Percentiles rank a stretch among this genome's conserved stretches.
These are phyloP conservation scores for Penicillium sp. DNA, from an alignment of 2,329 filamentous ascomycete genomes.

Conservation along the genomic window DNA sequence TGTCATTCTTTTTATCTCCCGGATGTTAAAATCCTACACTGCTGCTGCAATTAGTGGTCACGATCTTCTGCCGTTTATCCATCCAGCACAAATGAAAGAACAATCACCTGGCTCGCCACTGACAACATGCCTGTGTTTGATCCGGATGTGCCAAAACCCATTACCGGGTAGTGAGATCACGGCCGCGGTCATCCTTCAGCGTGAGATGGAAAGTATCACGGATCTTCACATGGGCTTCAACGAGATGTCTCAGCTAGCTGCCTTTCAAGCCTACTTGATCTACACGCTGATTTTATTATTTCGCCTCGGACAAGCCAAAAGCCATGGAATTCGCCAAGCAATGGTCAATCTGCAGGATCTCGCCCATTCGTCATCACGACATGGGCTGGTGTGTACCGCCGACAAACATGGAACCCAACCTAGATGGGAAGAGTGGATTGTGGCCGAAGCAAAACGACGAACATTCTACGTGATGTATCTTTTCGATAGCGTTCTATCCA, in stretches of 20 bases:
- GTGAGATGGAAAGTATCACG: slow-evolving; percentile 43
- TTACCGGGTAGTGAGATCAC: slow-evolving; percentile 31
- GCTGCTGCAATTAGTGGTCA: slow-evolving; percentile 33
- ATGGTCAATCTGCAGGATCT: slow-evolving; percentile 49
- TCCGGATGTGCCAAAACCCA: slow-evolving; percentile 39
- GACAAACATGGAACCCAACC: slow-evolving; percentile 41
- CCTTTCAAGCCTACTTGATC: slow-evolving; percentile 49
- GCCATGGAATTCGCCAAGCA: slow-evolving; percentile 34
- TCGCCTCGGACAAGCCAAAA: slow-evolving; percentile 25
- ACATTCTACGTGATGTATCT: slow-evolving; percentile 51
- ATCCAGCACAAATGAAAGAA: slow-evolving; percentile 34
- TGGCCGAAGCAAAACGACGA: slow-evolving; percentile 49
- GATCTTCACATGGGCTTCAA: slow-evolving; percentile 18
- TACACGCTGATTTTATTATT: slow-evolving; percentile 48
- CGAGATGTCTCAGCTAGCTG: slow-evolving; percentile 34
- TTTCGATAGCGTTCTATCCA: slow-evolving; percentile 47
- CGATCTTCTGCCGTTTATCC: slow-evolving; percentile 43
- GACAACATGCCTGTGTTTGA: slow-evolving; percentile 40
- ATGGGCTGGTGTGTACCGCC: slow-evolving; percentile 42
- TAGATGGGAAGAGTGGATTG: slow-evolving; percentile 50
- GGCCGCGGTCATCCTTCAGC: slow-evolving; percentile 33
- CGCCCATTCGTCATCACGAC: slow-evolving; percentile 36
- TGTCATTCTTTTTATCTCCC: slow-evolving; percentile 39
- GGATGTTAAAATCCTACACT: slow-evolving; percentile 45
- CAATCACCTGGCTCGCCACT: slow-evolving; percentile 30